Conservation (phyloP, 345 rosid species). For the Arabidopsis arenosa region DNA sequence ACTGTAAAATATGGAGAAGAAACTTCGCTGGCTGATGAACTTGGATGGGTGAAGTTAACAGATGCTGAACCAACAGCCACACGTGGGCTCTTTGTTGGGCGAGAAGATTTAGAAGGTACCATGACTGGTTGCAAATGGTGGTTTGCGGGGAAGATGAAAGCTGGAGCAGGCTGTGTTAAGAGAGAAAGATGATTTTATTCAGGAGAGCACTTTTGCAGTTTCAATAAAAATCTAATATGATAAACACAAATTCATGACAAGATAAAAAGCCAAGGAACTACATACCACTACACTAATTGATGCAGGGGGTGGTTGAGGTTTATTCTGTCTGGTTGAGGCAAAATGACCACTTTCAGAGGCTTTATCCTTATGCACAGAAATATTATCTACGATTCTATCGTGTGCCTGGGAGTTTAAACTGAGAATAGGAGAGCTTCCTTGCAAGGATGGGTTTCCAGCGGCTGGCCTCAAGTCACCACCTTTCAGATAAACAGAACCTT, state of each 20-base stretch:
- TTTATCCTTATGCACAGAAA: conserved; percentile 45
- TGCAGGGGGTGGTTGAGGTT: conserved; percentile 46
- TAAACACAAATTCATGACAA: background rate
- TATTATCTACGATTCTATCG: conserved; percentile 36
- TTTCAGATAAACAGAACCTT: conserved; percentile 41
- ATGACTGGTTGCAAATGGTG: conserved; percentile 50
- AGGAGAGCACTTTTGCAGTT: conserved; percentile 1
- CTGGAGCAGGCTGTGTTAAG: conserved; percentile 53
- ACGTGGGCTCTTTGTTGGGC: conserved; percentile 42
- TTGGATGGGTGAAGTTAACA: conserved; percentile 52
- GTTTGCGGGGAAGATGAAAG: conserved; percentile 54
- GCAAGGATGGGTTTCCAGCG: conserved; percentile 44
- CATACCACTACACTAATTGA: conserved; percentile 56
- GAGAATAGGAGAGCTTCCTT: conserved; percentile 43
- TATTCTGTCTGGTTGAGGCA: conserved; percentile 42
- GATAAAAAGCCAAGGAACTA: background rate
- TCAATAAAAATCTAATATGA: background rate
- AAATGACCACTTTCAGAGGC: conserved; percentile 44
- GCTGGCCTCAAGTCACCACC: conserved; percentile 46
- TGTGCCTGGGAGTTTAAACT: conserved; percentile 47
- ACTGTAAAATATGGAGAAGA: conserved; percentile 51
- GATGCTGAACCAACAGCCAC: conserved; percentile 47
- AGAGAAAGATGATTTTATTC: conserved; percentile 2
- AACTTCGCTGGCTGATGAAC: conserved; percentile 51
- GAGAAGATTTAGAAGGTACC: conserved; percentile 43